Evolutionary conservation across 495 filamentous ascomycete species (phyloP), one percentile per base, ranked within the genome.

Genomic region (Amorphotheca resinae): DNA sequence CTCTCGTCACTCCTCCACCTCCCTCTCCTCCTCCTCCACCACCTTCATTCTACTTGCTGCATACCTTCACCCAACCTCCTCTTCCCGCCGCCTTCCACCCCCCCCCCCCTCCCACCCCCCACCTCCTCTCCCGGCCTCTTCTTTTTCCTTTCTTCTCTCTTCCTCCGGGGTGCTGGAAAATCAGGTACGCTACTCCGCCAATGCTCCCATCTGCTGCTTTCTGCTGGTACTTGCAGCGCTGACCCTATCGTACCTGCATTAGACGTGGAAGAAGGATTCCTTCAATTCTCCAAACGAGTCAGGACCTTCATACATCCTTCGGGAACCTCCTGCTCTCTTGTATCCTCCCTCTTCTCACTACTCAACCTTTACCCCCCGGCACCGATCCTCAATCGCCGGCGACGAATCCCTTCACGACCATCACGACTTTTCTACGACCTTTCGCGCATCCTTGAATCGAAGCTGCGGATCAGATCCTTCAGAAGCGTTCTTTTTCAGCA

Each of bases 191-290:
- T n/a, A n/a, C n/a, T n/a, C 44, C 34, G 47, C 44, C 3, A 23
- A 22, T 39, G 28, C 42, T 52, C 45, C 35, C 38, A 18, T 61
- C 48, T 59, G 50, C 49, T 11, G 11, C 9, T 9, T 21, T 46
- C 44, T 58, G 51, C 32, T 38, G 50, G 49, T 45, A 50, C 54
- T 49, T 57, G 53, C 35, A 41, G 45, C 50, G 55, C 52, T 56
- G 54, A 60, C 52, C 11, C 11, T 55, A 48, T 54, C 52, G 58
- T 63, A 61, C 58, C 60, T 61, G 58, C 58, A 61, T 61, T 60
- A 59, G 58, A 63, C 58, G 57, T 61, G 54, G 59, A 39, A 57
- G 50, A 54, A 52, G 52, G 14, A 15, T 15, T 46, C 41, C 52
- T 57, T 45, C 43, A 35, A 49, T 38, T 38, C n/a, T n/a, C n/a